Evolutionary conservation across 805 yeast species (phyloP), one percentile per base, ranked within the genome.

Genomic region (Candida glaebosa): DNA sequence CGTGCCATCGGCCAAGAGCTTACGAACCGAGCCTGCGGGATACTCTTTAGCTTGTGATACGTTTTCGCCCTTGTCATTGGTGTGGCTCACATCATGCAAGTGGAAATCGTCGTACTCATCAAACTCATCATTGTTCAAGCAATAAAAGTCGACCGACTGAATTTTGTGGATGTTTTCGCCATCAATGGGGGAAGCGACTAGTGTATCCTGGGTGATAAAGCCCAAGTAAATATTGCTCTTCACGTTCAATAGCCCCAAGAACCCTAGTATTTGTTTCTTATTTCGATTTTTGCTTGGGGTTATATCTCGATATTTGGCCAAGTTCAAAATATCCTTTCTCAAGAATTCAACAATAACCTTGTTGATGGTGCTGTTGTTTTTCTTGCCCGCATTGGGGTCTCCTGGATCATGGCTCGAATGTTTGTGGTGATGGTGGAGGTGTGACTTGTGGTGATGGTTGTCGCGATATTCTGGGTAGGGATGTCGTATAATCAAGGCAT

Each of bases 81-180:
- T 15, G 14, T 53, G 53, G 17, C 44, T 47, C 24, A 45, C 48
- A 1, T 32, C 44, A 58, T 66, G 40, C 58, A 63, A 43, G 65
- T 63, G 47, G 61, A 62, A 61, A n/a, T 46, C 47, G 24, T 51
- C 50, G 16, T 38, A 48, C 32, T 61, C 50, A 54, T 84, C 91
- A 53, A 60, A 80, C 26, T 66, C 70, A 36, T 76, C 79, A 36
- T 73, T 75, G 44, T 76, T 78, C 33, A 85, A 64, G 51, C 90
- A 82, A 44, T 76, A 75, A 55, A 84, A 83, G 41, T 79, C 81
- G 1, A 82, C 84, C 18, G 75, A 79, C n/a, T 73, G 64, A 4
- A 85, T 74, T 37, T 64, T 70, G 48, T 67, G 70, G 5, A 86
- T 69, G 28, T 64, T 66, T 42, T 83, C 85, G 4, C 71, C 61